Base-by-base conservation (phyloP, 345 rosid genomes). In the Camelina laxa region DNA sequence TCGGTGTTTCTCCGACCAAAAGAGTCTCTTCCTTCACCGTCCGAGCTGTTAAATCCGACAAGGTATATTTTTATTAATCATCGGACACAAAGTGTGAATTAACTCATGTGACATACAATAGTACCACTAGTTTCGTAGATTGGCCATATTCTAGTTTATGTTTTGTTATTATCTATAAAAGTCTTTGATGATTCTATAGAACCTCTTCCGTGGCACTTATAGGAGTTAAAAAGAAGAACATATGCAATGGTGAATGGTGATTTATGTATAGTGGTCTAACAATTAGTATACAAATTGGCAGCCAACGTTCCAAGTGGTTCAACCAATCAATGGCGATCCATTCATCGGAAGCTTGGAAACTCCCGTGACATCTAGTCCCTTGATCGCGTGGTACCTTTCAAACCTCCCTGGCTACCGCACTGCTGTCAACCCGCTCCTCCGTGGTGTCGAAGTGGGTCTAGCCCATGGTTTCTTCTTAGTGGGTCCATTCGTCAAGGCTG, bases 341-440 rank as follows among this genome's bases (percentile, higher is more conserved):
- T 95, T 92, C 88, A 92, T 92, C 21, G 99, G 97, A 72, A 95
- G 96, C 80, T 89, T 95, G 3, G 99, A 95, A 81, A 92, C 97
- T 61, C 97, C 97, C 5, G 80, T 90, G 3, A 95, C 99, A 45
- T 92, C 98, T 31, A 92, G 98, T 87, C 97, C 98, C 0, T 64
- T 95, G 74, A 78, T 95, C 14, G 99, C 97, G 0, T 95, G 97
- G 97, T 95, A 90, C 85, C 92, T 92, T 24, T 92, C 99, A 41
- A 90, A 95, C 86, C 93, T 95, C 24, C 97, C 99, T 0, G 97
- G 92, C 16, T 95, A 95, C 84, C 75, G 97, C 69, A 95, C 99
- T 1, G 97, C 97, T 0, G 97, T 95, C 41, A 92, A 70, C 80
- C 99, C 99, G 1, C 99, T 95, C 62, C 96, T 95, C 61, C 80